Evolutionary conservation across 1,139 yeast genomes (phyloP).

Genomic region (Yamadazyma atlantica): DNA sequence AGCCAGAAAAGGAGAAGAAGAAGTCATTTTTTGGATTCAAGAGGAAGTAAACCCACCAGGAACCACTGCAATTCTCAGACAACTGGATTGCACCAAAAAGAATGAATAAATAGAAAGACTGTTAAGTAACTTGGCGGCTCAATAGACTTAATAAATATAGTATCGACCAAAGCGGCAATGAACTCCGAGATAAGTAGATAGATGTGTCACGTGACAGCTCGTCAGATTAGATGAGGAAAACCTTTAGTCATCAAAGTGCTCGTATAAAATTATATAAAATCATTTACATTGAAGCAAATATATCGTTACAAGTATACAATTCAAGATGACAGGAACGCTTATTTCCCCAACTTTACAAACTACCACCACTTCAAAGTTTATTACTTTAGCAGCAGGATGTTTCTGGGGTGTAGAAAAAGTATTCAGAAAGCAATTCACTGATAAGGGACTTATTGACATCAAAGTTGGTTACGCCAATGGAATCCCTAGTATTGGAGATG

Average conservation of each 20-base stretch:
- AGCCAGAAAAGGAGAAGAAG: slow-evolving; percentile 22
- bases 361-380: slow-evolving; percentile 43
- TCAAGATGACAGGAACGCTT: slow-evolving; percentile 17
- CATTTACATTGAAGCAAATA: too few relatives aligned
- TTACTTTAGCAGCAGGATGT: slow-evolving; percentile 81
- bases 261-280: neutral
- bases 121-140: too few relatives aligned
- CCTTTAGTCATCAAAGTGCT: neutral
- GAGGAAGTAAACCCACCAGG: slow-evolving; percentile 18
- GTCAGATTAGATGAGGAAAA: slow-evolving; percentile 1
- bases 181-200: neutral
- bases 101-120: neutral
- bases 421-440: slow-evolving; percentile 62
- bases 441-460: slow-evolving; percentile 68
- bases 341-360: slow-evolving; percentile 39
- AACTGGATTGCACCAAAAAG: too few relatives aligned
- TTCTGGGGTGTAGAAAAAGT: slow-evolving; percentile 96
- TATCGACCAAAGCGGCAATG: neutral
- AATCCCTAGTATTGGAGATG: slow-evolving; percentile 37
- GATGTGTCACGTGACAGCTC: slow-evolving; percentile 1
- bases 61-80: too few relatives aligned
- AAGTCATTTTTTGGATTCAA: slow-evolving; percentile 43
- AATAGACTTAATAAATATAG: too few relatives aligned
- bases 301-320: too few relatives aligned
- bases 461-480: slow-evolving; percentile 95